These are phyloP conservation scores for Annulohypoxylon bovei DNA, from an alignment of 495 filamentous ascomycete species.

Conservation along the genomic window DNA sequence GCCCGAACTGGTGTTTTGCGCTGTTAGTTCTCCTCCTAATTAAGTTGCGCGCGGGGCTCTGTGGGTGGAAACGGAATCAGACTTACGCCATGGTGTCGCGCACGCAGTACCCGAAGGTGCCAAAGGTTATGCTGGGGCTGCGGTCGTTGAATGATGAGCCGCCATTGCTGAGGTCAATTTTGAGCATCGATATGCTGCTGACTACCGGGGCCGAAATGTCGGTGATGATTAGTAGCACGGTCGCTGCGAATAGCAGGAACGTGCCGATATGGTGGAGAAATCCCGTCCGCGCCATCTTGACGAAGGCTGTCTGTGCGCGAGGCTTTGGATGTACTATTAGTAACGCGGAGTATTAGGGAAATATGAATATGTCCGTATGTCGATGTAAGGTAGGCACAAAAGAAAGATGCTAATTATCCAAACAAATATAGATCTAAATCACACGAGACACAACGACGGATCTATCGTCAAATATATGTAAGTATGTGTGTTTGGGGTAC, in stretches of 20 bases:
- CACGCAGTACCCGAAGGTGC: conserved; percentile 67
- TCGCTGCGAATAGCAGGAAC: conserved; percentile 64
- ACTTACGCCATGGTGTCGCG: conserved; percentile 48
- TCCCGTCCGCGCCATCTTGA: conserved; percentile 57
- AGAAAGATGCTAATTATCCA: neutral
- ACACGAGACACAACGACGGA: neutral
- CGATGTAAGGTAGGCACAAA: conserved; percentile 9
- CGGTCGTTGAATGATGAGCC: neutral
- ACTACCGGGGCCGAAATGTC: conserved; percentile 68
- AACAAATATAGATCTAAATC: conserved; percentile 2
- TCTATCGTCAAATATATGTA: conserved; percentile 27
- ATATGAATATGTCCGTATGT: neutral
- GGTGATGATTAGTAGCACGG: conserved; percentile 65
- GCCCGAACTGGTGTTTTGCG: conserved; percentile 35
- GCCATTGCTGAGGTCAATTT: conserved; percentile 57
- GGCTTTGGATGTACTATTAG: neutral
- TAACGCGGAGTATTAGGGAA: neutral
- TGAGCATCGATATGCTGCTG: conserved; percentile 60
- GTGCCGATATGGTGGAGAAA: conserved; percentile 68
- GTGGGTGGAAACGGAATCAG: neutral
- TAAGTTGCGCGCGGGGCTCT: neutral
- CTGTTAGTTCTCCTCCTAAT: conserved; percentile 38
- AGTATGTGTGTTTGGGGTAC: conserved; percentile 3
- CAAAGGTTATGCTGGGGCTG: conserved; percentile 58
- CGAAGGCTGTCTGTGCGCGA: conserved; percentile 1